These are phyloP conservation scores for Xylariaceae sp. DNA, from an alignment of 2,329 filamentous ascomycete species.

Conservation along the genomic window DNA sequence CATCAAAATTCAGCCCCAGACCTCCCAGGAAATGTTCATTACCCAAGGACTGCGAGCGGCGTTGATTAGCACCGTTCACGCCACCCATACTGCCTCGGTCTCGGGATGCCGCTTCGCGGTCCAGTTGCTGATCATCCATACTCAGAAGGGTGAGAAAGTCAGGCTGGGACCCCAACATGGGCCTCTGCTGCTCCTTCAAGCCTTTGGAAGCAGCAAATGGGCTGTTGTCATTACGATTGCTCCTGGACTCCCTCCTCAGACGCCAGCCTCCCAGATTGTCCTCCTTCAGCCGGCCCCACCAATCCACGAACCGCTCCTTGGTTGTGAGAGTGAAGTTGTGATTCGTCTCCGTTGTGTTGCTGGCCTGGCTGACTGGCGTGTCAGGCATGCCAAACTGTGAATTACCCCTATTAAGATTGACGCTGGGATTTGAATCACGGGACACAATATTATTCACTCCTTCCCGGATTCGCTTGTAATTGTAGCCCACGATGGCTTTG, in stretches of 20 bases:
- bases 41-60: constrained; percentile 29
- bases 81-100: constrained; percentile 10
- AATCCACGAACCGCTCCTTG: constrained; percentile 39
- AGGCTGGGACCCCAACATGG: constrained; percentile 28
- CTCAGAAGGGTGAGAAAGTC: constrained; percentile 40
- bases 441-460: constrained; percentile 28
- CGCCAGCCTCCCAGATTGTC: constrained; percentile 34
- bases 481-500: constrained; percentile 34
- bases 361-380: constrained; percentile 31
- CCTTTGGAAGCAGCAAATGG: constrained; percentile 23
- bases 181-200: constrained; percentile 16
- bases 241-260: constrained; percentile 24
- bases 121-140: constrained; percentile 38
- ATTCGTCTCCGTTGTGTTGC: constrained; percentile 22
- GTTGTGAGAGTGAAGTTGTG: constrained; percentile 18
- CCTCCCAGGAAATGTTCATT: constrained; percentile 36
- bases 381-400: constrained; percentile 43
- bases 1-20: constrained; percentile 34
- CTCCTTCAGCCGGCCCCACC: constrained; percentile 40
- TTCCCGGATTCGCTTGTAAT: constrained; percentile 31
- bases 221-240: constrained; percentile 20
- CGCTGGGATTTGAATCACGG: constrained; percentile 31
- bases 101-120: constrained; percentile 10
- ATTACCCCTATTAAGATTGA: constrained; percentile 49
- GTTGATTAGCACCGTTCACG: constrained; percentile 20